phyloP scores from a whole-genome alignment of 331 rosid genomes.

The Rosa hybrid region DNA sequence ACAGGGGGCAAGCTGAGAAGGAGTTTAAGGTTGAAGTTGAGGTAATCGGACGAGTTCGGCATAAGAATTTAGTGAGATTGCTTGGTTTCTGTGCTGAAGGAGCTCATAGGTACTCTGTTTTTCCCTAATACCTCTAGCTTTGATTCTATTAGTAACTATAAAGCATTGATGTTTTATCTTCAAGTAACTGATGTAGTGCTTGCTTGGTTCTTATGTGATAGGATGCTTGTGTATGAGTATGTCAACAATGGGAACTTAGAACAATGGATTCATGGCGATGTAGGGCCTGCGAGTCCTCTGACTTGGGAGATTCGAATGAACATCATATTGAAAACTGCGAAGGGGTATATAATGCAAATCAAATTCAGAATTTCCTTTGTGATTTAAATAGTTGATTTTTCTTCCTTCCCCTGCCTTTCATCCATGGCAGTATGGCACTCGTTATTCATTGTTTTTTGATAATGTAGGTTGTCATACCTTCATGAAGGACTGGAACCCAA shows the following conservation, averaged over 20 bases:
- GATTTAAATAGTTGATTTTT: background rate
- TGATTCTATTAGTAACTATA: background rate
- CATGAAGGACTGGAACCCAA: constrained; percentile 91
- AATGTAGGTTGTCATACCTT: constrained; percentile 66
- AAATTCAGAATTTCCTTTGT: constrained; percentile 2
- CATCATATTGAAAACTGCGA: constrained; percentile 73
- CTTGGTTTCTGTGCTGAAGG: constrained; percentile 69
- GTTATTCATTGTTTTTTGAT: constrained; percentile 8
- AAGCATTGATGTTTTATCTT: background rate
- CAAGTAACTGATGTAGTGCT: background rate
- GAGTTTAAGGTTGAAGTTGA: constrained; percentile 74
- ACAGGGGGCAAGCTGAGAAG: constrained; percentile 74
- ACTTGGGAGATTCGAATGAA: constrained; percentile 88
- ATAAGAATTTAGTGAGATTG: constrained; percentile 66
- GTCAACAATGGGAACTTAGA: constrained; percentile 88
- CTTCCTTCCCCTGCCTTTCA: constrained; percentile 6
- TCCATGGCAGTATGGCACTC: background rate
- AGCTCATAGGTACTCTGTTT: constrained; percentile 51
- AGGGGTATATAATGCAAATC: constrained; percentile 53
- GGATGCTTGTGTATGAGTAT: constrained; percentile 90
- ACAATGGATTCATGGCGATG: constrained; percentile 93
- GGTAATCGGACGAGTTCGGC: constrained; percentile 69
- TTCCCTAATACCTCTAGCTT: constrained; percentile 8
- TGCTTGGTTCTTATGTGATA: constrained; percentile 16
- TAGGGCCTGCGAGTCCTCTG: constrained; percentile 74